Conservation (phyloP, 441 rosid genomes). For the Populus tomentosa region DNA sequence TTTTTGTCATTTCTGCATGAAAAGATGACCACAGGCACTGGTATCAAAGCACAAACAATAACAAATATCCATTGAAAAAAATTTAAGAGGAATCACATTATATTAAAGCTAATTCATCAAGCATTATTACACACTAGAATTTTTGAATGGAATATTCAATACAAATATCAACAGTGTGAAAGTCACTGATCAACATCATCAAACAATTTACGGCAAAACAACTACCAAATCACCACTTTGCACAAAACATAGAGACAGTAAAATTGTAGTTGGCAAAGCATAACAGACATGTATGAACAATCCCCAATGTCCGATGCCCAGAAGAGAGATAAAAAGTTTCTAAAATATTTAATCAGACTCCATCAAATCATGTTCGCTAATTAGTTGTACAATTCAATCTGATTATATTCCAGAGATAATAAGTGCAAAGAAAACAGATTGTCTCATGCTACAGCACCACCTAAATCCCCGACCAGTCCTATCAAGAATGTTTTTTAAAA, state of each 20-base stretch:
- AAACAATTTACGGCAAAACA: background rate
- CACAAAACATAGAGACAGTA: background rate
- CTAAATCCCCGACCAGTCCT: background rate
- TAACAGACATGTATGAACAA: background rate
- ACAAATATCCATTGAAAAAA: background rate
- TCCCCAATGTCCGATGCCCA: background rate
- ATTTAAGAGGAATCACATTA: background rate
- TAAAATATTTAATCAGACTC: background rate
- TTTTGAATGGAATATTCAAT: background rate
- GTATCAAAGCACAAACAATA: conserved; percentile 18
- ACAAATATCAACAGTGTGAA: background rate
- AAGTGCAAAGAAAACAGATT: background rate
- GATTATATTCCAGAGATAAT: background rate
- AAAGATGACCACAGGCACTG: conserved; percentile 17
- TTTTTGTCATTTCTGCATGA: conserved; percentile 69
- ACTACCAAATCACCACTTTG: background rate
- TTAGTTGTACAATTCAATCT: background rate
- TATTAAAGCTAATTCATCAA: background rate
- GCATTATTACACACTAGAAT: background rate
- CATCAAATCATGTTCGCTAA: background rate
- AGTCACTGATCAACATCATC: background rate
- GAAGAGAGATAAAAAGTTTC: background rate
- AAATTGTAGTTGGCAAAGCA: background rate
- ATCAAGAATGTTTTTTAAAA: background rate
- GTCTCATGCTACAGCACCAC: background rate